These are phyloP conservation scores for Calonectria hawksworthii DNA, from an alignment of 2,329 filamentous ascomycete species.

Conservation along the genomic window DNA sequence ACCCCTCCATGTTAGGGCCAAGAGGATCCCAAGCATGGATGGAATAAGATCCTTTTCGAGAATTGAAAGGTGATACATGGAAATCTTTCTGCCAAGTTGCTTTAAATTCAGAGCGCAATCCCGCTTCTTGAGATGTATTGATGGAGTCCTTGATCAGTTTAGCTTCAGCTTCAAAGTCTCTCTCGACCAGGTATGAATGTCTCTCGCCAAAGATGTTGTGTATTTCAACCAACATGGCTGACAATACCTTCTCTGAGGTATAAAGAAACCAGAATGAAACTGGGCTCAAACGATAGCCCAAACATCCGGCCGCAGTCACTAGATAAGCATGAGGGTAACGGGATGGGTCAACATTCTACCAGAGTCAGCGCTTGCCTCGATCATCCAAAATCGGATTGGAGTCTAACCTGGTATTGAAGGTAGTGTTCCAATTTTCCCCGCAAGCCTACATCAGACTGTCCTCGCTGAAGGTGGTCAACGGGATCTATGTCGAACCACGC, in stretches of 20 bases:
- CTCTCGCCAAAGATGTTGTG: conserved; percentile 84
- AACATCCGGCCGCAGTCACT: conserved; percentile 77
- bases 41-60: conserved; percentile 68
- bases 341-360: conserved; percentile 69
- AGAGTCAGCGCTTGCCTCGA: conserved; percentile 30
- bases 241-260: conserved; percentile 66
- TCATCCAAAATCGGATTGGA: not conserved
- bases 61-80: conserved; percentile 83
- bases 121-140: not conserved
- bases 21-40: conserved; percentile 63
- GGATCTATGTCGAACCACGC: conserved; percentile 73
- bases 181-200: conserved; percentile 55
- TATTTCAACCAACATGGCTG: conserved; percentile 78
- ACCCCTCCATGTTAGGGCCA: conserved; percentile 52
- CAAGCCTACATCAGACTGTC: conserved; percentile 65
- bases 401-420: conserved; percentile 68
- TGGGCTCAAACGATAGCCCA: conserved; percentile 81
- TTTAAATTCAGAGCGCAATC: conserved; percentile 53
- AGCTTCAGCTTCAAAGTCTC: conserved; percentile 44
- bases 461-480: conserved; percentile 72
- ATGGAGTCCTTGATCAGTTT: conserved; percentile 22
- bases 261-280: conserved; percentile 88
- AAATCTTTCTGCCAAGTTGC: conserved; percentile 78
- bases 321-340: conserved; percentile 78
- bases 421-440: conserved; percentile 74